Evolutionary conservation across 2,329 filamentous ascomycete genomes (phyloP), one percentile per base, ranked within the genome.

Genomic region (Cadophora gregata): DNA sequence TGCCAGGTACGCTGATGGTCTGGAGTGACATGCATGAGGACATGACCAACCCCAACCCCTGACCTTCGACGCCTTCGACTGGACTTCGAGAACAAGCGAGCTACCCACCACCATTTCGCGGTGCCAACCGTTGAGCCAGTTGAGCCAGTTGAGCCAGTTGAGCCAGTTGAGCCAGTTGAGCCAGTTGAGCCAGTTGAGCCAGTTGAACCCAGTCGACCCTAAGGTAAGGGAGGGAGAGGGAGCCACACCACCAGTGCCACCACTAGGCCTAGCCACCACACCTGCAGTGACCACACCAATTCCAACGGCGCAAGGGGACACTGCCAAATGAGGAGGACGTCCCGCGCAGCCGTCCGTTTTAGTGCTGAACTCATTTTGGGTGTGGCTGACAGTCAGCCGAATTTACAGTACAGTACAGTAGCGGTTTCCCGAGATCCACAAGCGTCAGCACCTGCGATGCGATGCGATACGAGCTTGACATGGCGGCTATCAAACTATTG

Each of bases 21-120:
- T 27, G 24, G 16, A 29, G 58, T 60, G 58, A 60, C 58, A 21
- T 60, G 58, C 58, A 60, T 60, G 14, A 42, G 38, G 38, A 19
- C 16, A 33, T 33, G 5, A 10, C 5, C 31, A 38, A 21, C 21
- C 25, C 53, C 31, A 36, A 53, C 24, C 48, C 48, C 48, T 53
- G 48, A 53, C 24, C 48, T 53, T 53, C 38, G n/a, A n/a, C 21
- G 25, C 6, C 48, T 51, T 51, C 50, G 53, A 58, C n/a, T 38
- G 53, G 19, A 8, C 53, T 58, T 58, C 53, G 53, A 58, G 53
- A 58, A 58, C 33, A 38, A 58, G 31, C 27, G 25, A 29, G 24
- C 16, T 38, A 47, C 38, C 38, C 1, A 60, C 25, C 21, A 25
- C n/a, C 14, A 31, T 29, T 47, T 48, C 38, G 24, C 1, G 42